Base-by-base conservation (phyloP, 352 stramenopile genomes). In the Pythium aristosporum region DNA sequence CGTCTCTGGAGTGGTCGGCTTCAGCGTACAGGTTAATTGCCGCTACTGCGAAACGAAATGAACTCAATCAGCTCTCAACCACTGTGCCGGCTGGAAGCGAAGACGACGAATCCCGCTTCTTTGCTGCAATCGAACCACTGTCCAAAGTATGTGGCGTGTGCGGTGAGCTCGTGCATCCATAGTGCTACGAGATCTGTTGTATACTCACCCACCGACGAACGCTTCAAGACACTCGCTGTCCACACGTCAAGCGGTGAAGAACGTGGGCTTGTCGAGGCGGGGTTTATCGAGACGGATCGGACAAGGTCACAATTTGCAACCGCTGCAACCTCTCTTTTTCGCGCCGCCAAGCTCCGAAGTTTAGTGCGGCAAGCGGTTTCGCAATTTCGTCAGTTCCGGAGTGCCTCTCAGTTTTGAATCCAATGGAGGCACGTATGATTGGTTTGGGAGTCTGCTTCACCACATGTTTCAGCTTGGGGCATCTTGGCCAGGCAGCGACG, bases 391-490 rank as follows among this genome's bases (percentile, higher is more conserved):
- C 36, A 1, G 25, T 65, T 4, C 57, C 57, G 4, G 7, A 42
- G 12, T 57, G 57, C n/a, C 48, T 65, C 25, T 7, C 42, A 1
- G 1, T 30, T 1, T 49, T 61, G 43, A 61, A 61, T 21, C 55
- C 55, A 1, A 61, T 61, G 41, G 55, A 61, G 4, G 41, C 55
- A 3, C 25, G 55, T 1, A 53, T 61, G 55, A 44, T 61, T 46
- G 55, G 55, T 5, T 36, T 61, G 5, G 55, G 55, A 0, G 28
- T 61, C 1, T 61, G 55, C 30, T 61, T 61, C 21, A 61, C 55
- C 0, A 61, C 55, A 1, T 61, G 55, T 13, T 61, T 53, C n/a
- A 34, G 36, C 12, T 18, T 61, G 2, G 55, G 55, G 3, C 5
- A 2, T 7, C 43, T 61, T 6, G 55, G 42, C 0, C 55, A 61